Conservation (phyloP, 495 filamentous ascomycete species). For the Neurospora sp. region DNA sequence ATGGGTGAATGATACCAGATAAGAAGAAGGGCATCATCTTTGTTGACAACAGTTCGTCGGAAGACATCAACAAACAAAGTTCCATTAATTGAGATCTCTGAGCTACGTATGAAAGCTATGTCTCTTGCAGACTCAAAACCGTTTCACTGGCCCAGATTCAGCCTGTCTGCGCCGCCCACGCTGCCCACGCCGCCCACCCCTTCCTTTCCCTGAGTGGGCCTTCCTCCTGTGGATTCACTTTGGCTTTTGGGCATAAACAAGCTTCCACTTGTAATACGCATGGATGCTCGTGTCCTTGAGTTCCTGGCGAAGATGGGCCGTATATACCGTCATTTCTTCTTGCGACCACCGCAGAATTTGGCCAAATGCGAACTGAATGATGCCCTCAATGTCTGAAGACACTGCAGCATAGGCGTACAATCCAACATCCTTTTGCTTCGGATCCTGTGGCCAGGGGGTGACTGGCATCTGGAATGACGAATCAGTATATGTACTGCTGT, state of each 20-base stretch:
- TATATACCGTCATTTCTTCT: neutral
- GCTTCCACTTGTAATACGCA: slow-evolving; percentile 7
- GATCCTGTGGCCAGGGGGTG: slow-evolving; percentile 38
- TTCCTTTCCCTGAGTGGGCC: neutral
- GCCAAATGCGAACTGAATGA: neutral
- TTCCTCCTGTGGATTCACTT: neutral
- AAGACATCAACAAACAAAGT: neutral
- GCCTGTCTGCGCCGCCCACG: neutral
- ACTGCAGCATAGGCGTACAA: neutral
- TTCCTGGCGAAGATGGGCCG: neutral
- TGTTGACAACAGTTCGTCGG: neutral
- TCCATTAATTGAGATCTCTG: neutral
- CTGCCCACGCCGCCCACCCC: neutral
- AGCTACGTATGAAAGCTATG: neutral
- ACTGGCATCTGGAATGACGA: slow-evolving; percentile 16
- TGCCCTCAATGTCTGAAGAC: neutral
- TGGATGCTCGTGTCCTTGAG: slow-evolving; percentile 3
- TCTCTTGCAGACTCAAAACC: neutral
- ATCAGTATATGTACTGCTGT: neutral
- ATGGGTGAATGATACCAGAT: no score
- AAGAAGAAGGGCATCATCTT: neutral
- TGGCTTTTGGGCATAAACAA: slow-evolving; percentile 26
- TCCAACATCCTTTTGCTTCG: slow-evolving; percentile 39
- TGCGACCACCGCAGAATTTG: neutral
- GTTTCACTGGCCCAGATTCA: neutral